phyloP scores from a whole-genome alignment of 75 land plant species.

The Cunninghamia lanceolata region DNA sequence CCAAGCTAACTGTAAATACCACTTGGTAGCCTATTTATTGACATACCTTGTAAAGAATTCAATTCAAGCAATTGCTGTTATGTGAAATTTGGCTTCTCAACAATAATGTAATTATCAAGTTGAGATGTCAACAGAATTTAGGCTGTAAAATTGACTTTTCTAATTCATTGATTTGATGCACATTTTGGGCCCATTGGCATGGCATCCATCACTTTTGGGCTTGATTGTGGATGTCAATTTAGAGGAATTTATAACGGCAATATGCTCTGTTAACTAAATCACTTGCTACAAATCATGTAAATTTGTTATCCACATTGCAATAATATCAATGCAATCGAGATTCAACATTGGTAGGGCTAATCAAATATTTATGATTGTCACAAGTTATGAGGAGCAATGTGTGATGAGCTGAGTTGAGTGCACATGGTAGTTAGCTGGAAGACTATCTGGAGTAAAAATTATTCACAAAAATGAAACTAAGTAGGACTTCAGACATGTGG shows the following conservation, averaged over 20 bases:
- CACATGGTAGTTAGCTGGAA: neutral
- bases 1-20: constrained; percentile 5
- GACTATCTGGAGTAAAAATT: neutral
- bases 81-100: neutral
- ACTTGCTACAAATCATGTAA: neutral
- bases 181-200: neutral
- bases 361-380: too few species aligned
- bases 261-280: neutral
- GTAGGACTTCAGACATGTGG: neutral
- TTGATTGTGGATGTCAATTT: neutral
- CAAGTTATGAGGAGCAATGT: neutral
- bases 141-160: neutral
- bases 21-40: neutral
- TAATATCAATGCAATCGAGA: neutral
- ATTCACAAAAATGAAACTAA: neutral
- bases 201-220: neutral
- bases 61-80: neutral
- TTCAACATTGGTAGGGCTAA: neutral
- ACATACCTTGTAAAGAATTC: neutral
- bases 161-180: neutral
- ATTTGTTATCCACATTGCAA: neutral
- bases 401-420: neutral
- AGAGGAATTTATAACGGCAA: neutral
- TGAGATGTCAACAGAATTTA: neutral
- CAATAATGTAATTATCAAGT: neutral